Base-by-base conservation (phyloP, 768 basidiomycete species). In the Rhizopogon vesiculosus region DNA sequence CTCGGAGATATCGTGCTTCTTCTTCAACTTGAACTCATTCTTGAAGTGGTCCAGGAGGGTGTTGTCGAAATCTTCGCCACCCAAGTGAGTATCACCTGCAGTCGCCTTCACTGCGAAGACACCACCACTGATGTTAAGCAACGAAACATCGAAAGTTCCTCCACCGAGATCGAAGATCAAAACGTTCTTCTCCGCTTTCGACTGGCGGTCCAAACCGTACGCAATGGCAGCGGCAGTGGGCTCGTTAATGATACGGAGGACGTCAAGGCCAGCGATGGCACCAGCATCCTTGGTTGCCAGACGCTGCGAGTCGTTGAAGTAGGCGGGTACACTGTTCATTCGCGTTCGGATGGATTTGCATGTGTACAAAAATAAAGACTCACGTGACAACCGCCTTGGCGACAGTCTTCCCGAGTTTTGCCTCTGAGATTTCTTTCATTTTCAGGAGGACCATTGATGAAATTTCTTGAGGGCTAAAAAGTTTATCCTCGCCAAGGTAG, bases 241-340 rank as follows among this genome's bases (percentile, higher is more conserved):
- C 80, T 99, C 97, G 78, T 99, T 99, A 82, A 99, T 99, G 82
- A 99, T 99, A 78, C 97, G 96, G 76, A 99, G 92, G 65, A 99
- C 94, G 70, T 99, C 95, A 60, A 99, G 91, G 61, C 97, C 97
- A 67, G 97, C 84, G 64, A 99, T 99, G 64, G 91, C 83, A 74
- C 97, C 97, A 60, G 97, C 97, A 75, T 99, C 97, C 78, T 98
- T 98, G 73, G 97, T 98, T 51, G 97, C 96, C 60, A 97, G 82
- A 79, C 97, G 94, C 72, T 99, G 97, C 28, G 97, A 99, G 79
- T 98, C 97, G 76, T 99, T 99, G 83, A 98, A 98, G 82, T 98
- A 99, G 61, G 97, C 97, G 42, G 97, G 97, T 63, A 98, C 97
- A 49, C 87, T 89, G 15, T 28, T 22, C 3, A 33, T 28, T 55